Evolutionary conservation across 2,329 filamentous ascomycete species (phyloP).

Genomic region (Aspergillus sp.): DNA sequence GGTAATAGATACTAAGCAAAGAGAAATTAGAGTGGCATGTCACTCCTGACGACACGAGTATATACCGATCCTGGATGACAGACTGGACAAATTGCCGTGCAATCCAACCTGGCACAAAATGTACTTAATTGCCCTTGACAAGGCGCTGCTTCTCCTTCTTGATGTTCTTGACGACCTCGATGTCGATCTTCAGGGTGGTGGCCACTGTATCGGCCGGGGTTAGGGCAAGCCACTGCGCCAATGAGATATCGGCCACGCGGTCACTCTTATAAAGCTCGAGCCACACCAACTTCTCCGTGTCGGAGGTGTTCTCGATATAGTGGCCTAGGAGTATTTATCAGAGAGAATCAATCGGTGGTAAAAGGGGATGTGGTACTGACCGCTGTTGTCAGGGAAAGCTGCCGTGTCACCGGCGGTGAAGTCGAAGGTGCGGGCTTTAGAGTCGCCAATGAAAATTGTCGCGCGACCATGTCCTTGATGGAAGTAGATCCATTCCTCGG

Average conservation of each 20-base stretch:
- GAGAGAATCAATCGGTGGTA: no score
- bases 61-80: background rate
- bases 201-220: constrained; percentile 41
- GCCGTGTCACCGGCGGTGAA: constrained; percentile 60
- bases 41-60: no score
- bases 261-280: constrained; percentile 64
- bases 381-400: constrained; percentile 57
- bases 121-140: constrained; percentile 4
- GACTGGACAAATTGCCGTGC: background rate
- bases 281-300: constrained; percentile 57
- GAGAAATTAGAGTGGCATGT: no score
- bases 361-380: constrained; percentile 14
- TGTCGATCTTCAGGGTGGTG: constrained; percentile 11
- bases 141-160: constrained; percentile 16
- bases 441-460: constrained; percentile 56
- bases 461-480: constrained; percentile 54
- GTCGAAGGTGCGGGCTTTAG: constrained; percentile 57
- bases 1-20: no score
- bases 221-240: constrained; percentile 62
- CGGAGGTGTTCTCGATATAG: constrained; percentile 61
- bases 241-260: constrained; percentile 56
- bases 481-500: constrained; percentile 66
- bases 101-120: background rate
- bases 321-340: constrained; percentile 28
- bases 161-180: constrained; percentile 12